Conservation (phyloP, 768 basidiomycete genomes). For the Chalciporus sphaerocephalus region DNA sequence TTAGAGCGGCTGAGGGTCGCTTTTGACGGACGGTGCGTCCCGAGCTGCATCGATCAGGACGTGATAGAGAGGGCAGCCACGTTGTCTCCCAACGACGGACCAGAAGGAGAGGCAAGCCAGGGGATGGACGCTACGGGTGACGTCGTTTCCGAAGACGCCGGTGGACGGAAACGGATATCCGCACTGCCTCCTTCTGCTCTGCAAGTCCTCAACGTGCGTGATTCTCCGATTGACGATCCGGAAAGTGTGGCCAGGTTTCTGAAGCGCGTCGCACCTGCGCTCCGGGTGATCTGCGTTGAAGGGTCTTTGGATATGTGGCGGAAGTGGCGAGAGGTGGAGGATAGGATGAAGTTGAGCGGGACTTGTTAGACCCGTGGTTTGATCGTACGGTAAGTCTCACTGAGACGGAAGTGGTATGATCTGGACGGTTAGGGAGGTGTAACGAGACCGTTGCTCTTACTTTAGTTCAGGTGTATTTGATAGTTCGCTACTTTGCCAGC, state of each 20-base stretch:
- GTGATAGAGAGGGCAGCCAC: not conserved
- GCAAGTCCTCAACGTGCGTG: slow-evolving; percentile 25
- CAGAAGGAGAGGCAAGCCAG: not conserved
- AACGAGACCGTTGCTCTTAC: not conserved
- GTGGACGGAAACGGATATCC: not conserved
- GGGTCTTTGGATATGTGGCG: slow-evolving; percentile 26
- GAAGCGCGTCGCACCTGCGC: slow-evolving; percentile 18
- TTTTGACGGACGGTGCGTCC: slow-evolving; percentile 22
- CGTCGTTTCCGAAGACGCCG: not conserved
- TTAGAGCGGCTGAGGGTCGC: slow-evolving; percentile 19
- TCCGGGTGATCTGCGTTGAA: slow-evolving; percentile 25
- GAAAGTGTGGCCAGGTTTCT: slow-evolving; percentile 25
- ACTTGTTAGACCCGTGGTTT: not conserved
- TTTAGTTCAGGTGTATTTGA: not conserved
- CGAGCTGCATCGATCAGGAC: not conserved
- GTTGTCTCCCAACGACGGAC: not conserved
- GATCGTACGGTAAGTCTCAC: not conserved
- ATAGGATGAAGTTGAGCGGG: slow-evolving; percentile 15
- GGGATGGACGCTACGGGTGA: not conserved
- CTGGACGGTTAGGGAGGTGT: not conserved
- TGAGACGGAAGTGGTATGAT: not conserved
- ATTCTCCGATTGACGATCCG: slow-evolving; percentile 26
- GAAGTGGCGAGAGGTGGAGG: slow-evolving; percentile 28
- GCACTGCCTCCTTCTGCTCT: slow-evolving; percentile 7
- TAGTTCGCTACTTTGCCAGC: not conserved